phyloP scores from a whole-genome alignment of 2,329 filamentous ascomycete genomes.

The Lachnum nothofagi region DNA sequence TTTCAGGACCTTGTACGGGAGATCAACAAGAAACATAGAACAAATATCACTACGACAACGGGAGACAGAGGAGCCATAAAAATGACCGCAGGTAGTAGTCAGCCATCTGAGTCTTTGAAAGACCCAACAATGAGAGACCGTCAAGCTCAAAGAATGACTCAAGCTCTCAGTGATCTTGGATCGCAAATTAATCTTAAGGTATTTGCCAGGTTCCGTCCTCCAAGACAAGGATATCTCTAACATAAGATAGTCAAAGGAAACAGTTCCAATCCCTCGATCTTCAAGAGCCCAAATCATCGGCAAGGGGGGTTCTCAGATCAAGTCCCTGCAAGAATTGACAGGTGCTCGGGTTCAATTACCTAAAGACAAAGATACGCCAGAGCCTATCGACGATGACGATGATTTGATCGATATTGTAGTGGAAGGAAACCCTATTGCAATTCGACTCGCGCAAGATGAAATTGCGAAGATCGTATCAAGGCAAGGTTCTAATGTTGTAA shows the following conservation, averaged over 20 bases:
- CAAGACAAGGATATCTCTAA: conserved; percentile 14
- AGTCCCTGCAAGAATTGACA: conserved; percentile 81
- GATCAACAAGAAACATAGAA: conserved; percentile 87
- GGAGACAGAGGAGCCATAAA: conserved; percentile 68
- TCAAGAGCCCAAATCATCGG: conserved; percentile 89
- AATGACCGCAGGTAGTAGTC: conserved; percentile 80
- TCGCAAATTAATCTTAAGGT: not conserved
- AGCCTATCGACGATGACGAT: conserved; percentile 61
- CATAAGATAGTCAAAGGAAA: conserved; percentile 54
- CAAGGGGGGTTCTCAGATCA: conserved; percentile 82
- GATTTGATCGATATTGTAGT: conserved; percentile 83
- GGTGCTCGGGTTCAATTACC: conserved; percentile 88
- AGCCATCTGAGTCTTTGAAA: conserved; percentile 59
- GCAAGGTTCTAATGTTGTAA: conserved; percentile 73
- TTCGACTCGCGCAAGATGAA: conserved; percentile 74
- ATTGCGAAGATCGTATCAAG: conserved; percentile 86
- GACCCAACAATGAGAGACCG: conserved; percentile 79
- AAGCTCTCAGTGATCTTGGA: not conserved
- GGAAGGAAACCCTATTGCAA: conserved; percentile 85
- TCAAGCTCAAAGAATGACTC: conserved; percentile 47
- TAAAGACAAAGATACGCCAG: conserved; percentile 62
- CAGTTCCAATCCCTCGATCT: conserved; percentile 76
- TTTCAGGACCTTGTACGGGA: conserved; percentile 81
- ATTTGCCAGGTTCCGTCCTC: not conserved
- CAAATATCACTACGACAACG: conserved; percentile 71